Evolutionary conservation across 2,329 filamentous ascomycete genomes (phyloP), one percentile per base, ranked within the genome.

Genomic region (Ophiostoma ips): DNA sequence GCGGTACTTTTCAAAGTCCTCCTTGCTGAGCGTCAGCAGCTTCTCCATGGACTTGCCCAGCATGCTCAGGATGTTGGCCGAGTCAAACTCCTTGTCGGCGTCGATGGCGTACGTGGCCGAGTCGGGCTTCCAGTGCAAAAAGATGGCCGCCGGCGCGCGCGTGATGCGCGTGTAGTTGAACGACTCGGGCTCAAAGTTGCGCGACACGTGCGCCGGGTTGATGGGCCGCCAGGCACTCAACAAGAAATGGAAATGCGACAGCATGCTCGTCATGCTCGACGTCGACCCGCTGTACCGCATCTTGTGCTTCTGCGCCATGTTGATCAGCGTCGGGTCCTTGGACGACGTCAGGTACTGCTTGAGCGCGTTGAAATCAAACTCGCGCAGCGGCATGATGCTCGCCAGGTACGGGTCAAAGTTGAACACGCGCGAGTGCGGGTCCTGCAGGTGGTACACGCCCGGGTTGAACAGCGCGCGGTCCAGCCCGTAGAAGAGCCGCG

Each of bases 21-120:
- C 77, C 49, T 80, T 89, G 2, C 85, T 76, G 16, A 92, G 66
- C 0, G 92, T 96, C 28, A 98, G 73, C 30, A 96, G 75, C 66
- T 96, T 95, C 65, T 98, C 92, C 81, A 98, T 88, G 0, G 89
- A 95, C 61, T 94, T 92, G 13, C 92, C 92, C 15, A 98, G 75
- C 73, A 90, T 87, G 66, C 84, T 92, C 46, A 98, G 73, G 31
- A 98, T 78, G 57, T 87, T 96, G 31, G 85, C 83, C 8, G 70
- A 75, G 59, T 95, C 89, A 57, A 79, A 92, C 61, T 95, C 77
- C 66, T 96, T 98, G 66, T 98, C 92, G 0, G 89, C 87, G 63
- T 98, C 92, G 52, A 98, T 92, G 5, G 90, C 89, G 62, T 98
- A 98, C 1, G 81, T 76, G 60, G 95, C 77, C 0, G 81, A 76